phyloP scores from a whole-genome alignment of 2,329 filamentous ascomycete species.

The Phymatotrichopsis omnivora region DNA sequence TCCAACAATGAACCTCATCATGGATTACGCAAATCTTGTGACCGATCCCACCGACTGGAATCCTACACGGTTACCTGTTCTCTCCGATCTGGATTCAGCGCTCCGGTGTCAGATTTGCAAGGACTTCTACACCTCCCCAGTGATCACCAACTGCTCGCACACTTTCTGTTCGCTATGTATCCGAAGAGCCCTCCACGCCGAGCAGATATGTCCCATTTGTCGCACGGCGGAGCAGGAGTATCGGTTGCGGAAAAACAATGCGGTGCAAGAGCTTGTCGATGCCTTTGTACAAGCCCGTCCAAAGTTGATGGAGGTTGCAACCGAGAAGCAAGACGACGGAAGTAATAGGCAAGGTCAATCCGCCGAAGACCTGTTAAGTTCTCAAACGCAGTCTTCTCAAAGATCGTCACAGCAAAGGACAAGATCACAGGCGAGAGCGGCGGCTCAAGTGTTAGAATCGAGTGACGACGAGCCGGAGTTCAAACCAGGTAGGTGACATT shows the following conservation, averaged over 20 bases:
- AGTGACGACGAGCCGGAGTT: too few relatives aligned
- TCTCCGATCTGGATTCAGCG: slow-evolving; percentile 67
- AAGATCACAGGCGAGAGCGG: too few relatives aligned
- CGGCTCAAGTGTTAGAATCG: too few relatives aligned
- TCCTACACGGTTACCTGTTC: slow-evolving; percentile 53
- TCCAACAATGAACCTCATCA: too few relatives aligned
- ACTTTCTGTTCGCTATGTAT: slow-evolving; percentile 97
- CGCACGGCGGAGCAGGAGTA: slow-evolving; percentile 68
- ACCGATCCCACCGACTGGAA: slow-evolving; percentile 82
- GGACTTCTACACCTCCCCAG: slow-evolving; percentile 88
- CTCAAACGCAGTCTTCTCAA: too few relatives aligned
- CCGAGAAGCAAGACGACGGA: neutral
- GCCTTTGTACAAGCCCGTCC: slow-evolving; percentile 47
- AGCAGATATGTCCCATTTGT: slow-evolving; percentile 83
- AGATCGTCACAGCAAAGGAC: too few relatives aligned
- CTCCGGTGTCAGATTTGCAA: slow-evolving; percentile 96
- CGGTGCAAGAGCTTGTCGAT: slow-evolving; percentile 73
- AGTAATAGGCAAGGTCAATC: too few relatives aligned
- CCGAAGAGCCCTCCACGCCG: slow-evolving; percentile 67
- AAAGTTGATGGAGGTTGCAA: slow-evolving; percentile 28
- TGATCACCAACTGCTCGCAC: slow-evolving; percentile 89
- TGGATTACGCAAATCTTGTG: slow-evolving; percentile 35
- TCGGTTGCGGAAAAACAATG: slow-evolving; percentile 74
- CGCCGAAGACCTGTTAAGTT: too few relatives aligned
- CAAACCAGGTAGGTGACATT: too few relatives aligned